These are phyloP conservation scores for Aspergillus coremiiformis DNA, from an alignment of 495 filamentous ascomycete genomes.

Conservation along the genomic window DNA sequence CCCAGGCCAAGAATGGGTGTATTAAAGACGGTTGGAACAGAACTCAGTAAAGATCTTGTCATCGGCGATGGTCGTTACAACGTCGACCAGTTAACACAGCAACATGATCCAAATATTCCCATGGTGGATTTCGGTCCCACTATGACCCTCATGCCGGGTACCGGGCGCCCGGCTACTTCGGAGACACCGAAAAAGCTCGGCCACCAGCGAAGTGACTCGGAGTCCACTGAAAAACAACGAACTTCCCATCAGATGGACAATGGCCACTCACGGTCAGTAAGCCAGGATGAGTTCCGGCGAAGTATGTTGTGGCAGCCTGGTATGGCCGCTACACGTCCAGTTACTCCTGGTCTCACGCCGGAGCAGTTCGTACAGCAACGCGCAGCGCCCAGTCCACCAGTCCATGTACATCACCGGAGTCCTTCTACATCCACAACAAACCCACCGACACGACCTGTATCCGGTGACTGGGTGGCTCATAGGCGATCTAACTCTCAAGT, in stretches of 20 bases:
- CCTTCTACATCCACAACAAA: constrained; percentile 46
- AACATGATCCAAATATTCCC: constrained; percentile 52
- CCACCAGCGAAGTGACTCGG: constrained; percentile 35
- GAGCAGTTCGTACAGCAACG: constrained; percentile 88
- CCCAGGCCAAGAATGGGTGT: constrained; percentile 75
- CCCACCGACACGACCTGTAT: constrained; percentile 38
- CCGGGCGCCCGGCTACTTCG: constrained; percentile 33
- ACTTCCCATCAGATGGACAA: constrained; percentile 22
- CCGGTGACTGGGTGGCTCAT: constrained; percentile 51
- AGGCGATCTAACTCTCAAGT: constrained; percentile 37
- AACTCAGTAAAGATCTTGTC: constrained; percentile 44
- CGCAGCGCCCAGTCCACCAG: constrained; percentile 48
- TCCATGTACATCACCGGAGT: constrained; percentile 50
- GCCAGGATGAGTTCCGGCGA: constrained; percentile 45
- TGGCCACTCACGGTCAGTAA: constrained; percentile 31
- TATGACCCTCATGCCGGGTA: constrained; percentile 51
- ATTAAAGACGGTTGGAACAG: constrained; percentile 68
- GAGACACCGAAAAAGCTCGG: constrained; percentile 32
- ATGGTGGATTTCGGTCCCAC: constrained; percentile 85
- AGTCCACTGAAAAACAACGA: constrained; percentile 28
- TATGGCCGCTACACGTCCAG: constrained; percentile 40
- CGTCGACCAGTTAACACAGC: constrained; percentile 23
- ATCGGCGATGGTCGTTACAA: constrained; percentile 56
- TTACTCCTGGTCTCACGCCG: constrained; percentile 46
- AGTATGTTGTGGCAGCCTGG: constrained; percentile 78